Evolutionary conservation across 2,329 filamentous ascomycete genomes (phyloP), one percentile per base, ranked within the genome.

Genomic region (Orbilia oligospora): DNA sequence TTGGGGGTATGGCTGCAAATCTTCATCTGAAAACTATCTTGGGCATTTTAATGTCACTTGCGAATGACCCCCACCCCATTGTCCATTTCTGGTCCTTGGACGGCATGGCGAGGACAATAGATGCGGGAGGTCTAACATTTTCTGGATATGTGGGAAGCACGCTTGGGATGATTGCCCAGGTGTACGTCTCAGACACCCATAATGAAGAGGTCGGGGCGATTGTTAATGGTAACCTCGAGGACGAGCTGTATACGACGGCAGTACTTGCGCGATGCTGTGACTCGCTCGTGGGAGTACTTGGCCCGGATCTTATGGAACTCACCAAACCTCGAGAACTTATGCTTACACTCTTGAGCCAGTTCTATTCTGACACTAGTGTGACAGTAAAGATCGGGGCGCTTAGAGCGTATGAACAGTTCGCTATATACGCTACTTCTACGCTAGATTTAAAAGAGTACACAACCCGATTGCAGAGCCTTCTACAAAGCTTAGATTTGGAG

Each of bases 31-130:
- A 98, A 86, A 97, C 94, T 0, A 97, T 99, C 63, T 89, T 97
- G n/a, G 92, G 95, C 18, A 97, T 99, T 46, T 86, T 99, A n/a
- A 97, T 98, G 92, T 98, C 96, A 6, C 88, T 99, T 9, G 95
- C 94, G 84, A 97, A 94, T 81, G 96, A 99, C 83, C 93, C 95
- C 20, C 96, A 99, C 83, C 94, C 96, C 0, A 91, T 93, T 0
- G 96, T 99, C 8, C 96, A 99, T 84, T 97, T 95, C 83, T 98
- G 94, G 94, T 95, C 97, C 1, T 87, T 99, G 53, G 94, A 97
- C 83, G 95, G 93, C 9, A 85, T 99, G 33, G 91, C 93, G 1
- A 88, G 92, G 66, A 94, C 97, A 12, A 92, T 95, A 1, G 95
- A 97, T 82, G 96, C 95, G 10, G 94, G 96, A 0, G 96, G 96